Evolutionary conservation across 208 protist species (phyloP), one percentile per base, ranked within the genome.

Genomic region (Crithidia expoeki): DNA sequence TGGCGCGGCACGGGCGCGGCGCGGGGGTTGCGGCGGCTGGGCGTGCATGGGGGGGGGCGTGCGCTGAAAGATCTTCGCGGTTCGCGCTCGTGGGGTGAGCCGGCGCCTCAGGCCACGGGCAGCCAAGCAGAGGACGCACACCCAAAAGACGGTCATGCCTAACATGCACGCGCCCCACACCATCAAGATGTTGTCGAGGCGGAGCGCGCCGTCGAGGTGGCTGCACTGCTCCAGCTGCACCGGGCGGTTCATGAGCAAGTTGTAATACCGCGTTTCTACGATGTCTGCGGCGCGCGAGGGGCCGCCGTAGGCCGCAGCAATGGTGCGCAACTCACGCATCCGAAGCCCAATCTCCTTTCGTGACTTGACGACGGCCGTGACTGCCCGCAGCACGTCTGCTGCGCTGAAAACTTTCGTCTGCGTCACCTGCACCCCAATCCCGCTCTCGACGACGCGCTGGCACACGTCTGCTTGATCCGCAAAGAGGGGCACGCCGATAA

Each of bases 381-480:
- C 64, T 17, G 69, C 70, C 19, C 51, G 12, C 50, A 34, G 51
- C n/a, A 89, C 69, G 50, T 75, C 80, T 2, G 36, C 60, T 17
- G 51, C 55, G 32, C 72, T 77, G 67, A 89, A 79, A 27, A 28
- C 27, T 36, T 75, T 66, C 47, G 76, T 78, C 17, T 64, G 58
- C 23, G 70, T 72, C 34, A 84, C 55, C 53, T 58, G 72, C 40
- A 55, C 60, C 32, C 81, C 81, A 28, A 87, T 76, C 30, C 74
- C 71, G 30, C 71, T 61, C 61, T 87, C 79, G 9, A 50, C 44
- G 40, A 85, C 67, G n/a, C 81, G 84, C 69, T 85, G 78, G 72
- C 84, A 90, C 40, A 85, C 84, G 55, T 87, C 84, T 2, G 58
- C 69, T 36, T 87, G 81, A 51, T 87, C 81, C 19, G 81, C 84